These are phyloP conservation scores for Plasmopara muralis DNA, from an alignment of 352 stramenopile species.

Conservation along the genomic window DNA sequence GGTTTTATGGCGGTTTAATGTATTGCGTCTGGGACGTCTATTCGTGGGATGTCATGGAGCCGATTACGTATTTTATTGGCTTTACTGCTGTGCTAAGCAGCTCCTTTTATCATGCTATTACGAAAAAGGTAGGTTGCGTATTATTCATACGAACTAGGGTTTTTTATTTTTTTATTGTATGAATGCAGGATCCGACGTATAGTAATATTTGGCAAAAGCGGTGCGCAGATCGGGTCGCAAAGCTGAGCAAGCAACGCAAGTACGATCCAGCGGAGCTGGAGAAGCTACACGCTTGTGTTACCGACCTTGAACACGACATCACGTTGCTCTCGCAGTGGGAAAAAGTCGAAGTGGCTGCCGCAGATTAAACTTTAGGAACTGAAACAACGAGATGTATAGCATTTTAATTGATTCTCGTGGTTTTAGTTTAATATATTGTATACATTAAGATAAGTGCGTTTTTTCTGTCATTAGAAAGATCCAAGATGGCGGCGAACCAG, in stretches of 20 bases:
- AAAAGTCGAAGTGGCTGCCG: conserved; percentile 20
- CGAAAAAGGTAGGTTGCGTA: conserved; percentile 42
- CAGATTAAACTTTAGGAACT: no score
- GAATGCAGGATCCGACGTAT: conserved; percentile 56
- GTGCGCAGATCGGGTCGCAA: conserved; percentile 37
- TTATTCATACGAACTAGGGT: neutral
- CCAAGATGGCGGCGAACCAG: conserved; percentile 72
- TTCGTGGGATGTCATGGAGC: conserved; percentile 87
- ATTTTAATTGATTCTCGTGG: no score
- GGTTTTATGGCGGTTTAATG: conserved; percentile 67
- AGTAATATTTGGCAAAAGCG: conserved; percentile 80
- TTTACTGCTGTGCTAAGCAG: conserved; percentile 79
- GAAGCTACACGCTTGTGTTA: conserved; percentile 38
- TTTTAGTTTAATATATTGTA: no score
- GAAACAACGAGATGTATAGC: no score
- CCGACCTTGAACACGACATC: conserved; percentile 57
- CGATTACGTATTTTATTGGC: conserved; percentile 87
- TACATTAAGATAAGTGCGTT: neutral
- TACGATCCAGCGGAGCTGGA: conserved; percentile 37
- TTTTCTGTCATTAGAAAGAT: conserved; percentile 10
- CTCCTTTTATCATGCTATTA: conserved; percentile 76
- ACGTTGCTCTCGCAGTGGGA: conserved; percentile 48
- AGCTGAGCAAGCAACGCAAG: conserved; percentile 50
- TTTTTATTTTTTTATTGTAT: no score
- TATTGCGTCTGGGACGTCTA: conserved; percentile 84